phyloP scores from a whole-genome alignment of 495 filamentous ascomycete genomes.

The Penicillium lividum region DNA sequence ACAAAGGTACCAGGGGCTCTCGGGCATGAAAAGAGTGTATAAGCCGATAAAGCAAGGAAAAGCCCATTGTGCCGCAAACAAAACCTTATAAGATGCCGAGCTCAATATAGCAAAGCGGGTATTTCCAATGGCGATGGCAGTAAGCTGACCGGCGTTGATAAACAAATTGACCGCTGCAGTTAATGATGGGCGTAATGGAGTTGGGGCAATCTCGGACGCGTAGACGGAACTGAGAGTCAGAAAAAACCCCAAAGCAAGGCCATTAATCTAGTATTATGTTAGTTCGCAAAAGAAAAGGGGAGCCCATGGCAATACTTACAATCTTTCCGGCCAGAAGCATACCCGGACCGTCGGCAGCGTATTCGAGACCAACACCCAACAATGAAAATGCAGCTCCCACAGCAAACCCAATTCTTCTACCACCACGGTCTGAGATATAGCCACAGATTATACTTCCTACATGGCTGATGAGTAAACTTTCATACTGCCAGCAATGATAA shows the following conservation, averaged over 20 bases:
- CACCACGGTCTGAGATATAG: slow-evolving; percentile 8
- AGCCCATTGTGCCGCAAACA: slow-evolving; percentile 13
- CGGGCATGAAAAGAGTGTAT: slow-evolving; percentile 4
- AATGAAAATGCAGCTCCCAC: slow-evolving; percentile 8
- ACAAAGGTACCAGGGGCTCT: slow-evolving; percentile 11
- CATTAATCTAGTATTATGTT: slow-evolving; percentile 5
- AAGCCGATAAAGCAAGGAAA: slow-evolving; percentile 11
- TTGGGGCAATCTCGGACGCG: slow-evolving; percentile 10
- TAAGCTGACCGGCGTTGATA: slow-evolving; percentile 11
- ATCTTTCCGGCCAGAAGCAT: slow-evolving; percentile 15
- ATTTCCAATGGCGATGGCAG: slow-evolving; percentile 8
- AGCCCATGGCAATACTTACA: not conserved
- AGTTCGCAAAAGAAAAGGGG: no score
- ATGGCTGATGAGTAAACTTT: not conserved
- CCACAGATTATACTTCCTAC: slow-evolving; percentile 12
- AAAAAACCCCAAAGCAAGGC: slow-evolving; percentile 10
- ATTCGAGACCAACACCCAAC: slow-evolving; percentile 10
- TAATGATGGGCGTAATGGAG: slow-evolving; percentile 6
- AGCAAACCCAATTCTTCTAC: slow-evolving; percentile 6
- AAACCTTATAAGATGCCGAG: slow-evolving; percentile 8
- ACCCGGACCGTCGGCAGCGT: slow-evolving; percentile 6
- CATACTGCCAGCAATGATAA: not conserved
- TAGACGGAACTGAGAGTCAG: slow-evolving; percentile 8
- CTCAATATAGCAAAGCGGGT: slow-evolving; percentile 6
- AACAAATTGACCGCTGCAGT: slow-evolving; percentile 15